Evolutionary conservation across 768 basidiomycete species (phyloP), one percentile per base, ranked within the genome.

Genomic region (Mrakia gelida): DNA sequence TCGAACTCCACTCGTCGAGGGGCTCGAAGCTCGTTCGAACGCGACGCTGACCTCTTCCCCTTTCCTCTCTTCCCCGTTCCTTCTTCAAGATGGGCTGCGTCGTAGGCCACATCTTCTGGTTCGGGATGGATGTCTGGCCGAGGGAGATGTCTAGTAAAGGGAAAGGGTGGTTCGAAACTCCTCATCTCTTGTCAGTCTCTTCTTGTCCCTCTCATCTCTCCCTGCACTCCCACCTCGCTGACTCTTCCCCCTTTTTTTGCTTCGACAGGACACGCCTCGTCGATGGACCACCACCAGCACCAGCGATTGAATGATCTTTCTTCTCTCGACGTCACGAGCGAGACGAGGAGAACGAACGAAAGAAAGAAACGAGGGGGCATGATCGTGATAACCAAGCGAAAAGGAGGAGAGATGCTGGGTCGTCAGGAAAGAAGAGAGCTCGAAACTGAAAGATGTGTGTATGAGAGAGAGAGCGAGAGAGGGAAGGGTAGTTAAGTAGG

Each of bases 11-110:
- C n/a, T n/a, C n/a, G n/a, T n/a, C n/a, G n/a, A n/a, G n/a, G n/a
- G 15, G 41, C 52, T 75, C 76, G 54, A 80, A 81, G 45, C 15
- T 16, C 56, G 81, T n/a, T 82, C 43, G 80, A 78, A 1, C 71
- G 49, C 41, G 77, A 80, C n/a, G 67, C 78, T 80, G 59, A 77
- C 54, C 30, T 70, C 71, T 71, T 73, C 45, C 56, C 28, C 7
- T 76, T 26, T 71, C 80, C 5, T 62, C 7, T 30, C 65, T 13
- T 45, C 45, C n/a, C n/a, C n/a, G n/a, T n/a, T 45, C 11, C 4
- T 45, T 45, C 11, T 10, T 10, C 9, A 65, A n/a, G 78, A 59
- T 79, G 43, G 78, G 78, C 23, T 59, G 65, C 23, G 10, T 75
- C 2, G 78, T 79, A 23, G 78, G 78, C 26, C 78, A 79, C 45